These are phyloP conservation scores for Gnetum montanum DNA, from an alignment of 75 land plant genomes.

Conservation along the genomic window DNA sequence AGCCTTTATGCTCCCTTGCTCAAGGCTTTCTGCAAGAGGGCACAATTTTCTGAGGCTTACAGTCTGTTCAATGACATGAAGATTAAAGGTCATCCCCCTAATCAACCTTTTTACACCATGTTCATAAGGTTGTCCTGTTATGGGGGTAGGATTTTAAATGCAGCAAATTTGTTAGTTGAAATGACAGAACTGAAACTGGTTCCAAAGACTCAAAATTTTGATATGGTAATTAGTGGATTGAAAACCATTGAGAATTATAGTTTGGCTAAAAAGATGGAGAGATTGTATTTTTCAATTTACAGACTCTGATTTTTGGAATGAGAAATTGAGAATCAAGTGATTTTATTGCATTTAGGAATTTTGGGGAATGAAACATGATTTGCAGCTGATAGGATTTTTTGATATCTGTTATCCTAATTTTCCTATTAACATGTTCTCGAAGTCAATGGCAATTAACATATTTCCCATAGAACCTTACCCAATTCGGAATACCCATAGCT, in stretches of 20 bases:
- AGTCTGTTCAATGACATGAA: slow-evolving; percentile 60
- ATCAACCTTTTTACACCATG: slow-evolving; percentile 59
- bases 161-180: slow-evolving; percentile 58
- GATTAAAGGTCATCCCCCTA: slow-evolving; percentile 42
- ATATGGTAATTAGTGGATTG: slow-evolving; percentile 60
- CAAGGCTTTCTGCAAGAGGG: slow-evolving; percentile 48
- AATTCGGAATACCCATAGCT: too few relatives aligned
- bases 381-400: too few relatives aligned
- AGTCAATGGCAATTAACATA: too few relatives aligned
- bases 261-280: slow-evolving; percentile 45
- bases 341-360: too few relatives aligned
- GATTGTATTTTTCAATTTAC: slow-evolving; percentile 26
- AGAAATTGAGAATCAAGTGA: too few relatives aligned
- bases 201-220: slow-evolving; percentile 47
- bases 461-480: too few relatives aligned
- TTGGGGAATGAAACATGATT: too few relatives aligned
- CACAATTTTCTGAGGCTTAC: slow-evolving; percentile 54
- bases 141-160: slow-evolving; percentile 49
- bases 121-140: slow-evolving; percentile 50
- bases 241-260: slow-evolving; percentile 53
- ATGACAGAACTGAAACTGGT: slow-evolving; percentile 44
- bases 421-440: too few relatives aligned
- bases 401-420: too few relatives aligned
- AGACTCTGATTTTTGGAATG: background rate
- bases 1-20: slow-evolving; percentile 54